Base-by-base conservation (phyloP, 2,329 filamentous ascomycete genomes). In the Alternaria burnsii region DNA sequence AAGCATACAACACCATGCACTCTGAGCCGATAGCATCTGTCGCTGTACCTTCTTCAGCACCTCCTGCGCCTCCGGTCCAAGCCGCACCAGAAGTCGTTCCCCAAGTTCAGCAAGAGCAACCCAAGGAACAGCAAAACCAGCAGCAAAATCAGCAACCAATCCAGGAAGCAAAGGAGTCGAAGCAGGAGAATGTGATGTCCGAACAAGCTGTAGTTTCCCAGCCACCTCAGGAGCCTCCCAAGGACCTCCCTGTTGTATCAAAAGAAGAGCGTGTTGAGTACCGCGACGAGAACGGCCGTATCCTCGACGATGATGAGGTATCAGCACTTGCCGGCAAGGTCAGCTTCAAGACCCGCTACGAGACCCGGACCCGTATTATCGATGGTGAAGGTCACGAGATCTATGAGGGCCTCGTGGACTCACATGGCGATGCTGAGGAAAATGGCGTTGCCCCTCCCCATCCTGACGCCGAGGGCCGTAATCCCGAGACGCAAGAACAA, bases 291-390 rank as follows among this genome's bases (percentile, higher is more conserved):
- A 85, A 97, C 70, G 95, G 95, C 67, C 97, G 97, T 74, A 78
- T 98, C 32, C 86, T 99, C 32, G 84, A 94, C 73, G 88, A 91
- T 55, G 91, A 93, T 73, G 88, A 97, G 76, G 93, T 99, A 60
- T 88, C 91, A 72, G 87, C 87, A 20, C 87, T 99, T 32, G 87
- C 94, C 78, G 95, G 94, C 72, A 96, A 97, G 80, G 94, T 98
- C 61, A 92, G 93, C 72, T 97, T 99, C 82, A 89, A 96, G 82
- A 98, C 95, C 12, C 91, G 90, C 68, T 97, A 97, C 77, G 94
- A 98, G 84, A 97, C 94, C n/a, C 87, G 91, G 66, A 97, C 93
- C 9, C 89, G 92, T 59, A 80, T 98, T 57, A 84, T 97, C 41
- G 93, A 97, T 78, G 87, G 87, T 53, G 78, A 88, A 43, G 95